These are phyloP conservation scores for Aspergillus fijiensis DNA, from an alignment of 2,329 filamentous ascomycete genomes.

Conservation along the genomic window DNA sequence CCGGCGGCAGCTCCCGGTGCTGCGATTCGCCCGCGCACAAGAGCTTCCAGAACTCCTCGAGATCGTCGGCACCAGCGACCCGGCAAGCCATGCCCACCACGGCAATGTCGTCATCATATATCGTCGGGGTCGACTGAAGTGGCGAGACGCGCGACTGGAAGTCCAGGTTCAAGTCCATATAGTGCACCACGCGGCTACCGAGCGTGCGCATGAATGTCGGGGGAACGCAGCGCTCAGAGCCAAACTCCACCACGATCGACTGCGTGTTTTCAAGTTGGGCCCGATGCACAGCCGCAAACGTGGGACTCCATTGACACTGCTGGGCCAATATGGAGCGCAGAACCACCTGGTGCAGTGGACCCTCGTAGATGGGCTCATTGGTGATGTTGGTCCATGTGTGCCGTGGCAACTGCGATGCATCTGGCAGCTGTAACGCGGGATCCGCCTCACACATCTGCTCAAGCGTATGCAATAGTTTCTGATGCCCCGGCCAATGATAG, in stretches of 20 bases:
- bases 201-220: constrained; percentile 15
- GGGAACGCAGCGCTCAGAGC: constrained; percentile 20
- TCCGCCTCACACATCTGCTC: constrained; percentile 12
- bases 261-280: constrained; percentile 2
- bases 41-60: constrained; percentile 36
- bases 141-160: constrained; percentile 1
- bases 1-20: constrained; percentile 20
- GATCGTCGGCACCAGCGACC: constrained; percentile 30
- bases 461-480: constrained; percentile 4
- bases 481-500: constrained; percentile 20
- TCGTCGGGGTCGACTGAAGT: background rate
- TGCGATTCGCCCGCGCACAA: constrained; percentile 23
- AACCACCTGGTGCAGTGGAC: constrained; percentile 12
- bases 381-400: constrained; percentile 9
- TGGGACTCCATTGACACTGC: constrained; percentile 18
- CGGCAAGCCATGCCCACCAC: constrained; percentile 37
- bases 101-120: constrained; percentile 29
- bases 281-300: constrained; percentile 11
- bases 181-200: constrained; percentile 14
- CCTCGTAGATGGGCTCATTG: background rate
- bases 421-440: constrained; percentile 13
- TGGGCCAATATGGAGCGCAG: constrained; percentile 14
- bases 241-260: constrained; percentile 18
- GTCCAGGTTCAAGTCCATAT: constrained; percentile 14
- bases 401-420: constrained; percentile 4